Evolutionary conservation across 2,329 filamentous ascomycete genomes (phyloP), one percentile per base, ranked within the genome.

Genomic region (Scytalidium lignicola): DNA sequence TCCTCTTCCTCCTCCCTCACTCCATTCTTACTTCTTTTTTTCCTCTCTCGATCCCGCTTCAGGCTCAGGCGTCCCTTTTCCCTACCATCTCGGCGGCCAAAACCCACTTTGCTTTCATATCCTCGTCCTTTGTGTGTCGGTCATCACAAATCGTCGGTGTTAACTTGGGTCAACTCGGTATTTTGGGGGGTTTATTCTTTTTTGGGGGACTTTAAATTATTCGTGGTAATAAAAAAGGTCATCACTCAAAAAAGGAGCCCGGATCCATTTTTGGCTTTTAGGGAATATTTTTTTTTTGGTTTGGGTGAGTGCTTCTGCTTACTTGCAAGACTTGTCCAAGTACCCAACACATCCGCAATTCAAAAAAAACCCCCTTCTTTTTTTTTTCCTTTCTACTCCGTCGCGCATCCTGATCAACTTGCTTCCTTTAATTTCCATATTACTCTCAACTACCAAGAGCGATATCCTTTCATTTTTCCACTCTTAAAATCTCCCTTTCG

Each of bases 1-100:
- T 50, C 53, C 55, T 59, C 56, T 56, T 60, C 55, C 56, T 58
- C 50, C 56, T 56, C 60, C 55, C 56, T 58, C 50, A 45, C 46
- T 43, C 48, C 46, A 50, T 51, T 48, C 54, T 50, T 50, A 49
- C 52, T 46, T 48, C 46, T 43, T 43, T 51, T 49, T 44, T 52
- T 51, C 53, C 47, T 49, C 53, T 54, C 47, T 45, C 43, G n/a
- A 37, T 37, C 43, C 43, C 43, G 28, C 43, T 45, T 29, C 43
- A 32, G 18, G 18, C 43, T 28, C 43, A 26, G 9, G 22, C 20
- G 20, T 37, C 26, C 21, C 10, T 12, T 23, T 45, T 37, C 43
- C n/a, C 17, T 20, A n/a, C 26, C 56, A 54, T 56, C 51, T 57
- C 55, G 52, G 54, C 51, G 49, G 53, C 53, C 49, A 46, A 48